Percentiles rank a stretch among this genome's conserved stretches.
phyloP scores from a whole-genome alignment of 2,329 filamentous ascomycete genomes.

The Atkinsonella texensis region DNA sequence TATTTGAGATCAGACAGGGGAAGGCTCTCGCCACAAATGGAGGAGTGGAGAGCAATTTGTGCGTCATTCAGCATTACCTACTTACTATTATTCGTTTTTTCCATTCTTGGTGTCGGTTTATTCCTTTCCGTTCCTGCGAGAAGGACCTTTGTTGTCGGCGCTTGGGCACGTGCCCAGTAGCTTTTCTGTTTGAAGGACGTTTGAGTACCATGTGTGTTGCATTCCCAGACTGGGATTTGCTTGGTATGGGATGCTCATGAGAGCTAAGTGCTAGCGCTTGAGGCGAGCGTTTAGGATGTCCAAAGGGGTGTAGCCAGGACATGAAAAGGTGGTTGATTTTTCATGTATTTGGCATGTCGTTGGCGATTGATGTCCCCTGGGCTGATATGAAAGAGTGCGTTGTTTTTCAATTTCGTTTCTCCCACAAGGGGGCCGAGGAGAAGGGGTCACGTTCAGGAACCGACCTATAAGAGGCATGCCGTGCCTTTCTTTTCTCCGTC shows the following conservation, averaged over 20 bases:
- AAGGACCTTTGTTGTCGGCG: neutral
- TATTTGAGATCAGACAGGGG: conserved; percentile 18
- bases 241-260: neutral
- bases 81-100: neutral
- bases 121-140: neutral
- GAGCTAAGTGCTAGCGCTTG: neutral
- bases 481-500: no score
- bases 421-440: neutral
- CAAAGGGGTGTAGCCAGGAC: conserved; percentile 4
- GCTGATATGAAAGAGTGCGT: neutral
- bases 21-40: conserved; percentile 19
- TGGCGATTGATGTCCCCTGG: neutral
- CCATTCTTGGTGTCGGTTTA: conserved; percentile 1
- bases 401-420: neutral
- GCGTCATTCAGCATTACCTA: conserved; percentile 3
- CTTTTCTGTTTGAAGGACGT: neutral
- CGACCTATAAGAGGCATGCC: no score
- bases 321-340: conserved; percentile 4
- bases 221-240: neutral
- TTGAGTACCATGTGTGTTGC: neutral
- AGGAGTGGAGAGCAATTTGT: conserved; percentile 9
- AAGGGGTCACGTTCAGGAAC: no score
- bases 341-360: conserved; percentile 7
- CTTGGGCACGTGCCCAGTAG: neutral
- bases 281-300: neutral